Evolutionary conservation across 768 basidiomycete genomes (phyloP).

Genomic region (Amyloporia xantha): DNA sequence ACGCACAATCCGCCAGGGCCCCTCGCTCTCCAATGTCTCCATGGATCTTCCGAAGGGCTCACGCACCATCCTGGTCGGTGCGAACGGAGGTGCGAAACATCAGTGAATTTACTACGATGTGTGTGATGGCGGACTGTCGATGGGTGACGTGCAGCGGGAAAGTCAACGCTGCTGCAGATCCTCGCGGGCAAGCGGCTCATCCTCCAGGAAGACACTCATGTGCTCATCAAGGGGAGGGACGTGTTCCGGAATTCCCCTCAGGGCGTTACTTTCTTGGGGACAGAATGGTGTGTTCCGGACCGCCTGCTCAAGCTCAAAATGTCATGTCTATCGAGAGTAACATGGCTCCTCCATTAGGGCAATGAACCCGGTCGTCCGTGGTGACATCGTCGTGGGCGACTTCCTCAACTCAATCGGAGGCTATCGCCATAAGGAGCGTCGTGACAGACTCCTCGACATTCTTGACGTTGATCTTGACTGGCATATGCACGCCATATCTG

Average conservation of each 20-base stretch:
- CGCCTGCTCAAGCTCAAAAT: no score
- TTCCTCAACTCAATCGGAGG: conserved; percentile 98
- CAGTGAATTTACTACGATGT: no score
- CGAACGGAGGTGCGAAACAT: conserved; percentile 74
- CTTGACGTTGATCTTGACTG: conserved; percentile 94
- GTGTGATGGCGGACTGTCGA: not conserved
- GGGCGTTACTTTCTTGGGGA: conserved; percentile 84
- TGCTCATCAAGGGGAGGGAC: conserved; percentile 73
- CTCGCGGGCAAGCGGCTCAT: conserved; percentile 88
- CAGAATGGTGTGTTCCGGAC: conserved; percentile 67
- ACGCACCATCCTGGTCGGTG: conserved; percentile 82
- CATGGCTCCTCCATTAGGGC: conserved; percentile 48
- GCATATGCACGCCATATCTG: conserved; percentile 94
- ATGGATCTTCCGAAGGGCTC: conserved; percentile 68
- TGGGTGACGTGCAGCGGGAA: conserved; percentile 53
- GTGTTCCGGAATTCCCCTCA: conserved; percentile 84
- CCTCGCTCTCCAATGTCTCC: conserved; percentile 59
- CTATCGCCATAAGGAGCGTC: conserved; percentile 83
- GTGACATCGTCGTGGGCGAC: conserved; percentile 86
- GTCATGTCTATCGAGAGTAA: not conserved
- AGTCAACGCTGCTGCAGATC: conserved; percentile 93
- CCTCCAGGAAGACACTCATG: conserved; percentile 40
- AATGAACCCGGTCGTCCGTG: conserved; percentile 92
- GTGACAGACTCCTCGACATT: conserved; percentile 83
- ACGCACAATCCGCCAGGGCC: conserved; percentile 35